Conservation (phyloP, 2,329 filamentous ascomycete species). For the Coniochaeta pulveracea region DNA sequence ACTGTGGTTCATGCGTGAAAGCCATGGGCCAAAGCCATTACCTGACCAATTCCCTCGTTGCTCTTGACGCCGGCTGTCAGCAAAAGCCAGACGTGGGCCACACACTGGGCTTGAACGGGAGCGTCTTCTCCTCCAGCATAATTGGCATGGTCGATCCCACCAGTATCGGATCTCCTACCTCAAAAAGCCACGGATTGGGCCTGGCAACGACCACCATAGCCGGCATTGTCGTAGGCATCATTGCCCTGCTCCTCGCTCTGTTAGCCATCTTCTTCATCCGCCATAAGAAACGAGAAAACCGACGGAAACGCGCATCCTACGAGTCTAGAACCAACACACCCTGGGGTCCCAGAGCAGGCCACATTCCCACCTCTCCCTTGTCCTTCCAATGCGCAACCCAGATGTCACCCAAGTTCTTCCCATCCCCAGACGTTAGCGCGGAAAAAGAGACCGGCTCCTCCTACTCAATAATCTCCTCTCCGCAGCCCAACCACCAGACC, state of each 20-base stretch:
- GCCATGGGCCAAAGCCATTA: slow-evolving; percentile 28
- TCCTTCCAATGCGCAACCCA: slow-evolving; percentile 40
- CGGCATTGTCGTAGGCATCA: slow-evolving; percentile 28
- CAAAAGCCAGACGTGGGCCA: slow-evolving; percentile 27
- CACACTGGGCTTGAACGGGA: slow-evolving; percentile 17
- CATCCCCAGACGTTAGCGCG: slow-evolving; percentile 16
- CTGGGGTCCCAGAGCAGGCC: slow-evolving; percentile 10
- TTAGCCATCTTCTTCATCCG: slow-evolving; percentile 31
- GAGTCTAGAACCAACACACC: slow-evolving; percentile 14
- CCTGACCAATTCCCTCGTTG: slow-evolving; percentile 39
- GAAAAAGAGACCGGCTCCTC: slow-evolving; percentile 9
- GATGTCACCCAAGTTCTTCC: slow-evolving; percentile 26
- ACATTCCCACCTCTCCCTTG: slow-evolving; percentile 30
- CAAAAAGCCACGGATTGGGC: slow-evolving; percentile 7
- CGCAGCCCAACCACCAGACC: too few relatives aligned
- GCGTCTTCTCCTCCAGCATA: slow-evolving; percentile 13
- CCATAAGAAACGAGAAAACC: slow-evolving; percentile 31
- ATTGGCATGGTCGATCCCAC: slow-evolving; percentile 24
- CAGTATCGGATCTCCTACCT: slow-evolving; percentile 8
- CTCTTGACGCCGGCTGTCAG: slow-evolving; percentile 38
- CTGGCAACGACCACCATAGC: slow-evolving; percentile 28
- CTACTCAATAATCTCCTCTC: too few relatives aligned
- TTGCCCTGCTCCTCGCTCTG: slow-evolving; percentile 24
- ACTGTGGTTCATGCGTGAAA: slow-evolving; percentile 33
- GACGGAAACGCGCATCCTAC: slow-evolving; percentile 16